Evolutionary conservation across 495 filamentous ascomycete species (phyloP).

Genomic region (Saxophila tyrrhenica): DNA sequence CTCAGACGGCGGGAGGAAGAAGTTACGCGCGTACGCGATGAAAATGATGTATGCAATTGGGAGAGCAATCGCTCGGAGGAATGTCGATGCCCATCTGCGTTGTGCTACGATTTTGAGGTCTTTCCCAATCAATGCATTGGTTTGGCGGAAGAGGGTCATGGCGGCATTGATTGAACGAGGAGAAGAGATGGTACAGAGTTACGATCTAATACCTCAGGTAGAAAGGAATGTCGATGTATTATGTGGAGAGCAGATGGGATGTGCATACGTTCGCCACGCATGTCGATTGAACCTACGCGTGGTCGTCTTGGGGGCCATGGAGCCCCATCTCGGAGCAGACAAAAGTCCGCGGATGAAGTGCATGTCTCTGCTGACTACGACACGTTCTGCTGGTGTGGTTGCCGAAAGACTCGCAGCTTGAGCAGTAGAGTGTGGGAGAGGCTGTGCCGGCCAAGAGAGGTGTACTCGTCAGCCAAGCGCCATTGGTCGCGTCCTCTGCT

Average conservation of each 20-base stretch:
- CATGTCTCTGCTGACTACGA: too few species aligned
- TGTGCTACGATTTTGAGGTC: background rate
- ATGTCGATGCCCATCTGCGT: background rate
- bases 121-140: background rate
- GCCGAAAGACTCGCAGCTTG: too few species aligned
- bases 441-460: too few species aligned
- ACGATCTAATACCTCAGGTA: background rate
- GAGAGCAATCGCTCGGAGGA: conserved; percentile 1
- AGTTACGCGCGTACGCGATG: conserved; percentile 1
- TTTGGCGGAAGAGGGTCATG: background rate
- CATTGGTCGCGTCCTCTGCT: too few species aligned
- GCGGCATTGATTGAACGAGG: background rate
- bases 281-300: background rate
- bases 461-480: too few species aligned
- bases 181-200: background rate
- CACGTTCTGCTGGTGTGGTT: too few species aligned
- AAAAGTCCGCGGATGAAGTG: background rate
- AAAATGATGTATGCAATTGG: conserved; percentile 2
- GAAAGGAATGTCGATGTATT: background rate
- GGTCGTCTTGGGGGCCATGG: background rate
- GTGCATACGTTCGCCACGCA: too few species aligned
- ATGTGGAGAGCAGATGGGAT: background rate
- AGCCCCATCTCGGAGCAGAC: background rate
- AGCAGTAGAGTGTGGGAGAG: too few species aligned
- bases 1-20: conserved; percentile 7